Conservation (phyloP, 1,284 basidiomycete species). For the Schizophyllum amplum region DNA sequence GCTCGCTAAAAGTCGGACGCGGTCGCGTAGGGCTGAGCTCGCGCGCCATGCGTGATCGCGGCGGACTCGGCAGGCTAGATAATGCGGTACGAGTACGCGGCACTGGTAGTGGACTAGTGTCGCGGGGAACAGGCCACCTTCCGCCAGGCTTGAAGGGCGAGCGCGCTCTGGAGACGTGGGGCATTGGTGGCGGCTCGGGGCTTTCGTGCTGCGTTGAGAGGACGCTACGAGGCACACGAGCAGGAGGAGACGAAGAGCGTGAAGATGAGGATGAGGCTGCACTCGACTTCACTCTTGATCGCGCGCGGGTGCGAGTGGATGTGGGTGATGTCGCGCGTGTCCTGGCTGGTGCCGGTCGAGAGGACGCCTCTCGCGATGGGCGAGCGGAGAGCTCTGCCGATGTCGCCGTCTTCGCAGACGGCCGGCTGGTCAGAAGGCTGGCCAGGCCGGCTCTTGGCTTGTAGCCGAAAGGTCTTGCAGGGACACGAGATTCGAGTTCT, state of each 20-base stretch:
- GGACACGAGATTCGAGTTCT: background rate
- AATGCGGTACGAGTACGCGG: background rate
- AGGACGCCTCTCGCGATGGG: background rate
- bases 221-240: background rate
- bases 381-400: background rate
- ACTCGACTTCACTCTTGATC: background rate
- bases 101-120: background rate
- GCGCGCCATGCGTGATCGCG: background rate
- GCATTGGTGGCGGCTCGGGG: background rate
- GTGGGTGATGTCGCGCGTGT: background rate
- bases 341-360: background rate
- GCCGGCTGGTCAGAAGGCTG: background rate
- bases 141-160: background rate
- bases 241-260: background rate
- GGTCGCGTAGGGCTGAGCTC: conserved; percentile 3
- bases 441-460: background rate
- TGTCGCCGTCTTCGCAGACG: background rate
- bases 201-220: background rate
- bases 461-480: background rate
- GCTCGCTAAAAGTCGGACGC: background rate
- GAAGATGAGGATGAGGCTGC: background rate
- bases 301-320: background rate
- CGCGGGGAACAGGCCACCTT: background rate
- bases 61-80: background rate
- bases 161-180: background rate